Base-by-base conservation (phyloP, 176 grass and related monocot species). In the Coix lacrymajobi region DNA sequence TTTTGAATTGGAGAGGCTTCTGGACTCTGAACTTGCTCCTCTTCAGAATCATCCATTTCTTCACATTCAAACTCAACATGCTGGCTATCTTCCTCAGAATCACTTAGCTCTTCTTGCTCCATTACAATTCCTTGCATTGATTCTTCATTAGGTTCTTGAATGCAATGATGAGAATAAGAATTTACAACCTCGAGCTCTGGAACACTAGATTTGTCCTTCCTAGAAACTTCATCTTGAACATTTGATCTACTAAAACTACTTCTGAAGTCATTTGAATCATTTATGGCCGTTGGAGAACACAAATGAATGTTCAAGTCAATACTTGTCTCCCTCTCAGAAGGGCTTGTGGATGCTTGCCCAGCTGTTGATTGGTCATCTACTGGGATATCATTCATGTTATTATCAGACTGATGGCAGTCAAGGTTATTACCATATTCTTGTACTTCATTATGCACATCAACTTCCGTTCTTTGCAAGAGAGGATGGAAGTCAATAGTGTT, bases 101-200 rank as follows among this genome's bases (percentile, higher is more conserved):
- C 96, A 88, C 91, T 98, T 52, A 93, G 82, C 88, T 98, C 91
- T 86, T 98, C 93, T 69, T 93, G 96, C 84, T 96, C 96, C 93
- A 98, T 96, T 73, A 95, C 78, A 86, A 96, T 90, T 60, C 85
- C 91, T 86, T 85, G 91, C 75, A 93, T 81, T 57, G 83, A 88
- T 83, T 94, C 93, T 40, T 92, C 91, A 61, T 93, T 89, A 78
- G 49, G 60, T 57, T 79, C 78, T 78, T 87, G 75, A 58, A 65
- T 75, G 75, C 73, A 82, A 80, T 83, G 76, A 58, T 79, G 77
- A 71, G 73, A 45, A 75, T 73, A 38, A 69, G 40, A 60, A 86
- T 93, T 85, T 80, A 36, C 41, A 78, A 52, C 22, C 79, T 91
- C 78, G 31, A 56, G 22, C 45, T 43, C 80, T 45, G 71, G 73